Evolutionary conservation across 495 filamentous ascomycete species (phyloP), one percentile per base, ranked within the genome.

Genomic region (Xylaria longipes): DNA sequence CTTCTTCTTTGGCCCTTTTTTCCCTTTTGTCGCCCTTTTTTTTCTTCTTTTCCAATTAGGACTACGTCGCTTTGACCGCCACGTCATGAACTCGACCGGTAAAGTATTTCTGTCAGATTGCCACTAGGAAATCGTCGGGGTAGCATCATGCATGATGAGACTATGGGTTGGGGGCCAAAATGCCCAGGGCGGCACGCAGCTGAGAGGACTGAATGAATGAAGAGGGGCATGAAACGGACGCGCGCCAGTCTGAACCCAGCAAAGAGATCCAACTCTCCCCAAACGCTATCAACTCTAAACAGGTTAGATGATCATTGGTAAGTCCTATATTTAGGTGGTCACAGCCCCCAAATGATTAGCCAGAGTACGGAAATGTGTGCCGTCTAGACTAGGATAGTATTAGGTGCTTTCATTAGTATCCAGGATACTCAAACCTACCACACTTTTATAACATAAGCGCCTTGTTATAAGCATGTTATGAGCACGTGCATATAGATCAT

Each of bases 121-220:
- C 41, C 41, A 31, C 43, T 35, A 37, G 14, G 62, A 65, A 41
- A 65, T 31, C 39, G 62, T 9, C 62, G 62, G 62, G 20, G 43
- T 29, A 65, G 35, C n/a, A 43, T n/a, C 37, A 65, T 48, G 27
- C 62, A 65, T 65, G 25, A n/a, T 31, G 29, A 27, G 22, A 20
- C 29, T 15, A 65, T 65, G 43, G 8, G 11, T 45, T 65, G 62
- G 62, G 62, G 62, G 62, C 43, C 43, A 35, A 65, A 48, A 60
- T 60, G 57, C 57, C 57, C 6, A 58, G 20, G n/a, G 17, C 35
- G 17, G 37, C 37, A 41, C 22, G 22, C 60, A 45, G 37, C 37
- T 27, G 60, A 41, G 37, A 45, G 29, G 14, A 63, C 17, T 37
- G 31, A 37, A 57, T 54, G n/a, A 3, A 61, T 35, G 29, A 33